Conservation (phyloP, 2,329 filamentous ascomycete genomes). For the Fusarium tupiense region DNA sequence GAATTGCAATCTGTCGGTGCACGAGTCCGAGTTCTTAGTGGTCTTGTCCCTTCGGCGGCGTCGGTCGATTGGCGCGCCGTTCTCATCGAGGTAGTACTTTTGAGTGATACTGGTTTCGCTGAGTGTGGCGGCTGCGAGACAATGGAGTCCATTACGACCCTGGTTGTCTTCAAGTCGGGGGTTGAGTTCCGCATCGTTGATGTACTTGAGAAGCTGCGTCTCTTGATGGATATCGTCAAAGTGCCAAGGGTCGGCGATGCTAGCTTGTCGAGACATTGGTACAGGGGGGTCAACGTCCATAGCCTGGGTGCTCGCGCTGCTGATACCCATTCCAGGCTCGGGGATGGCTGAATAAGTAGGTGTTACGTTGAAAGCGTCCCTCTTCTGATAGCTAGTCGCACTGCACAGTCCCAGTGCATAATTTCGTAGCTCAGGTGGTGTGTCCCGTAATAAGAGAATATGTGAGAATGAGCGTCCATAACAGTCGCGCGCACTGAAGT, state of each 20-base stretch:
- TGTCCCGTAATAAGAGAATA: constrained; percentile 47
- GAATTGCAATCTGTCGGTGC: constrained; percentile 42
- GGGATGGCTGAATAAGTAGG: constrained; percentile 27
- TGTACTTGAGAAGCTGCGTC: constrained; percentile 36
- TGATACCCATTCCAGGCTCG: constrained; percentile 8
- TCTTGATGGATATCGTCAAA: constrained; percentile 23
- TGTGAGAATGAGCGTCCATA: constrained; percentile 66
- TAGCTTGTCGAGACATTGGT: background rate
- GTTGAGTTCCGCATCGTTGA: constrained; percentile 24
- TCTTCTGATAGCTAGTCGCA: constrained; percentile 46
- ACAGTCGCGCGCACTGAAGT: constrained; percentile 53
- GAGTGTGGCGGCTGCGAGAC: constrained; percentile 64
- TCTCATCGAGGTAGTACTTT: constrained; percentile 41
- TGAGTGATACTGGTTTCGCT: constrained; percentile 51
- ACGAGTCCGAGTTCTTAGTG: constrained; percentile 47
- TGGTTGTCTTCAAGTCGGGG: constrained; percentile 46
- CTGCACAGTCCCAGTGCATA: constrained; percentile 44
- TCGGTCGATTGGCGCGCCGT: constrained; percentile 11
- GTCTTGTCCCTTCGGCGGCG: constrained; percentile 13
- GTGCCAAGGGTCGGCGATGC: background rate
- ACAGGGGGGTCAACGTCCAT: constrained; percentile 42
- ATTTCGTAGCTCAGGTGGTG: constrained; percentile 47
- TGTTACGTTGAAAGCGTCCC: constrained; percentile 60
- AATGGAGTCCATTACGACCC: constrained; percentile 67
- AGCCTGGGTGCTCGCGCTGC: constrained; percentile 1